Evolutionary conservation across 305 asterid species (phyloP).

Genomic region (Fraxinus sp.): DNA sequence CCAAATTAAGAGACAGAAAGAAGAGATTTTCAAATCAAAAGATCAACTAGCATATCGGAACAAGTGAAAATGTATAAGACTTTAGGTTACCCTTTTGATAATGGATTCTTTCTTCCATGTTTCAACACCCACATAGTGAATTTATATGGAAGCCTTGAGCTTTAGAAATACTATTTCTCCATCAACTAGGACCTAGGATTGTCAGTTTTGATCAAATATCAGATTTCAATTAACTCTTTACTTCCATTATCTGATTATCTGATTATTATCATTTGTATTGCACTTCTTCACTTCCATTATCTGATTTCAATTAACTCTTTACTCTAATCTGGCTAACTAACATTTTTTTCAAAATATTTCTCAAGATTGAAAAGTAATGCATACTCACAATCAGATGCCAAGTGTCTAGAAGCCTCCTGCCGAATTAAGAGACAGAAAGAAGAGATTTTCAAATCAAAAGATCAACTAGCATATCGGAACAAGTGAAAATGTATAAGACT

Average conservation of each 20-base stretch:
- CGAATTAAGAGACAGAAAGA: conserved; percentile 6
- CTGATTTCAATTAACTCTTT: too few relatives aligned
- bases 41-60: not conserved
- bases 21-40: not conserved
- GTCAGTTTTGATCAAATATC: too few relatives aligned
- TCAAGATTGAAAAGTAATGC: not conserved
- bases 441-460: not conserved
- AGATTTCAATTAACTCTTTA: too few relatives aligned
- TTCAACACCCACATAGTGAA: conserved; percentile 65
- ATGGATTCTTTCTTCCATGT: conserved; percentile 81
- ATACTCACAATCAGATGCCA: conserved; percentile 32
- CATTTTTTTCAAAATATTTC: not conserved
- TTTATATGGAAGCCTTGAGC: too few relatives aligned
- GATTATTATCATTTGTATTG: too few relatives aligned
- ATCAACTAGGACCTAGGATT: too few relatives aligned
- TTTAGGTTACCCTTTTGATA: conserved; percentile 49
- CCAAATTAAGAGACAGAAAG: conserved; percentile 5
- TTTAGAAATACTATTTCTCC: too few relatives aligned
- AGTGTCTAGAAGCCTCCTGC: conserved; percentile 69
- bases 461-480: not conserved
- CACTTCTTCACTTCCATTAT: too few relatives aligned
- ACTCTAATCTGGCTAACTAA: too few relatives aligned
- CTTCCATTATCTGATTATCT: too few relatives aligned
- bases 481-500: not conserved
- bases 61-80: not conserved